Conservation (phyloP, 768 basidiomycete species). For the Termitomyces sp. region DNA sequence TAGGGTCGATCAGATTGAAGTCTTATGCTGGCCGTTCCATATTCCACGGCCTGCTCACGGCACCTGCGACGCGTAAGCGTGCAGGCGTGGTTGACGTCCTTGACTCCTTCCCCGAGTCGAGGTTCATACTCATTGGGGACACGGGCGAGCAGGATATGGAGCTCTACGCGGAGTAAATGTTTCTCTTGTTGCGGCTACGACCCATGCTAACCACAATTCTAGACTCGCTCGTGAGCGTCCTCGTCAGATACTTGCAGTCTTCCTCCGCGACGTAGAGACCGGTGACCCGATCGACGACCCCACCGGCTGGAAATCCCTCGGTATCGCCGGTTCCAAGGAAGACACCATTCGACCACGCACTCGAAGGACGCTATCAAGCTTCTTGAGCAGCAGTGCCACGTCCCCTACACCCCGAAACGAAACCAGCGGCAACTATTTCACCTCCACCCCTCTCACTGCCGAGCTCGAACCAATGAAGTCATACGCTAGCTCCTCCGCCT, state of each 20-base stretch:
- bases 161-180: constrained; percentile 67
- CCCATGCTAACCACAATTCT: not conserved
- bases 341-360: constrained; percentile 8
- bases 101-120: constrained; percentile 65
- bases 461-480: constrained; percentile 20
- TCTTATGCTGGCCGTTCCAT: constrained; percentile 84
- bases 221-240: constrained; percentile 67
- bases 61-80: constrained; percentile 81
- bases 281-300: constrained; percentile 55
- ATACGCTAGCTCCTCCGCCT: not conserved
- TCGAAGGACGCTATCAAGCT: constrained; percentile 8
- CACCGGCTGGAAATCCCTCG: constrained; percentile 45
- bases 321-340: constrained; percentile 20
- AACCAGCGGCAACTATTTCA: constrained; percentile 16
- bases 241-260: constrained; percentile 69
- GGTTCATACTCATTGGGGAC: constrained; percentile 87
- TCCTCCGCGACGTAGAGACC: constrained; percentile 72
- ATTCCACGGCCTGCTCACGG: constrained; percentile 77
- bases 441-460: constrained; percentile 12
- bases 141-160: constrained; percentile 95
- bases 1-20: constrained; percentile 75
- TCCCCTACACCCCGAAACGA: not conserved
- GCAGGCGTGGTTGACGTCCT: constrained; percentile 76
- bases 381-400: constrained; percentile 1
- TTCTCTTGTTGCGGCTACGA: not conserved